phyloP scores from a whole-genome alignment of 805 yeast species.

The Sungouiella blattae region DNA sequence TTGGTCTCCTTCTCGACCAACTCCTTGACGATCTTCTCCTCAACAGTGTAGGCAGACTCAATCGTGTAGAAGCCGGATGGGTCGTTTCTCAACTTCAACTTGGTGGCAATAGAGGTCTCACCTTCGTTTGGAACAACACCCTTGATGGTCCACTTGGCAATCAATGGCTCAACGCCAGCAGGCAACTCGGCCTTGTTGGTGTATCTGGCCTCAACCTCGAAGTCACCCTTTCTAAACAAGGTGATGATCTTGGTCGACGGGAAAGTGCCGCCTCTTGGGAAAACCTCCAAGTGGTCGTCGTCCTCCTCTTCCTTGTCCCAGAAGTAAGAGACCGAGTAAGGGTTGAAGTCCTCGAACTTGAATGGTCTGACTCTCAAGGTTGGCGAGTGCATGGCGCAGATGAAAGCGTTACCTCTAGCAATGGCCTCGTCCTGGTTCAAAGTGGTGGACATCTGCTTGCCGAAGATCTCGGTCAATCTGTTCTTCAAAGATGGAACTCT shows the following conservation, averaged over 20 bases:
- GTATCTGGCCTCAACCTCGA: conserved; percentile 81
- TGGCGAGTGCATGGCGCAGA: conserved; percentile 98
- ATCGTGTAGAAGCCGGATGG: conserved; percentile 93
- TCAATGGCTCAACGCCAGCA: conserved; percentile 56
- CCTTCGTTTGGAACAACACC: conserved; percentile 84
- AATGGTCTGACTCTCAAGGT: conserved; percentile 97
- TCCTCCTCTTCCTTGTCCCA: conserved; percentile 96
- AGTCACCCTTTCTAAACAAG: conserved; percentile 86
- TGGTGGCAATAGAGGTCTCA: conserved; percentile 74
- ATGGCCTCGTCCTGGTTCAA: conserved; percentile 99
- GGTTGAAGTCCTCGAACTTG: conserved; percentile 95
- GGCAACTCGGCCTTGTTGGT: conserved; percentile 74
- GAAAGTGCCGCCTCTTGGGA: conserved; percentile 89
- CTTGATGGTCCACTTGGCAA: conserved; percentile 81
- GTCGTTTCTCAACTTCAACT: conserved; percentile 93
- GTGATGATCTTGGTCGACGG: conserved; percentile 97
- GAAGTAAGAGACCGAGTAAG: conserved; percentile 85
- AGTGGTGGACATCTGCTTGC: conserved; percentile 71
- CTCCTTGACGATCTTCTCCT: conserved; percentile 87
- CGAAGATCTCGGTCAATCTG: conserved; percentile 70
- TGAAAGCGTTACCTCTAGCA: conserved; percentile 98
- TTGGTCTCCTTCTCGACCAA: conserved; percentile 61
- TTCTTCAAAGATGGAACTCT: conserved; percentile 94
- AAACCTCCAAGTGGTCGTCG: conserved; percentile 88
- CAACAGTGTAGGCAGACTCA: conserved; percentile 92